Base-by-base conservation (phyloP, 345 rosid genomes). In the Atalantia buxifolia region DNA sequence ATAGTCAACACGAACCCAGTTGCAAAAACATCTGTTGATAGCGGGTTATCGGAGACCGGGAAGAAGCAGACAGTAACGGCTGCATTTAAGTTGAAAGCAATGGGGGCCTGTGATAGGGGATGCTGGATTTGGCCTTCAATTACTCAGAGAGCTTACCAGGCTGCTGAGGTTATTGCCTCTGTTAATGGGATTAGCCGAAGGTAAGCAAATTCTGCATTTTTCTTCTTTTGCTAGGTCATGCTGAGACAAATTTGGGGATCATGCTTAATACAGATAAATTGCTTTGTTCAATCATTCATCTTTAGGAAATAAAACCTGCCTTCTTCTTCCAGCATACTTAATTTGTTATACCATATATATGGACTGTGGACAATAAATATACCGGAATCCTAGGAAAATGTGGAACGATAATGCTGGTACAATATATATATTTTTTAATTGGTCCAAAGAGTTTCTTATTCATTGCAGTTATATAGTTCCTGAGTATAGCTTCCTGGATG, bases 91-190 rank as follows among this genome's bases (percentile, higher is more conserved):
- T 87, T 95, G 85, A 88, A 91, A 81, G 83, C 85, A 36, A 79
- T 88, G 90, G 97, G 92, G 65, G 98, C 95, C n/a, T 93, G 98
- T 77, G 94, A 91, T 21, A 79, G 70, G 16, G 89, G 84, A 74
- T 95, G 98, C 79, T 95, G 98, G 98, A 92, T 95, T 72, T 95
- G 98, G 98, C 97, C 98, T 85, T 95, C 98, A 45, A 93, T 95
- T 25, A 92, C 98, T 31, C 98, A 95, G 81, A 90, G 98, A 85
- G 94, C 98, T 82, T 95, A 95, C 79, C 97, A 95, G 73, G 93
- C 98, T 69, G 98, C 95, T 30, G 98, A 95, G 83, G 89, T 93
- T 74, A 90, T 93, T 48, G 97, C 95, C 55, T 78, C 95, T 1
- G 87, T 93, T 64, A 95, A 90, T 61, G 93, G 89, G 21, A 83